Conservation (phyloP, 306 rosid genomes). For the Delonix regia region DNA sequence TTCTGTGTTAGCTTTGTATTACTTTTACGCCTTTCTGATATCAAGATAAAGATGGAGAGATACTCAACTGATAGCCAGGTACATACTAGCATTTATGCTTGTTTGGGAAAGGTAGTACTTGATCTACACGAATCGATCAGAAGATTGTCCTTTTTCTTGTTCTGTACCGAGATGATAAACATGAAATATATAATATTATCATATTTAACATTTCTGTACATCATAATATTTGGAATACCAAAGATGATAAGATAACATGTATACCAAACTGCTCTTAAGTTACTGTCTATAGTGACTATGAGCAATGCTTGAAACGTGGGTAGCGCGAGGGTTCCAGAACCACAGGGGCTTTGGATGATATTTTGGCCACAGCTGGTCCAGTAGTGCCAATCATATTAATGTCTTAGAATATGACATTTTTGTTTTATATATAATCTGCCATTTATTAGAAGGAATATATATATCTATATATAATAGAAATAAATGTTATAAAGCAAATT, state of each 20-base stretch:
- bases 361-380: conserved; percentile 39
- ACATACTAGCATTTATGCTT: background rate
- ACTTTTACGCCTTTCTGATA: background rate
- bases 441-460: background rate
- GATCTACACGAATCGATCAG: background rate
- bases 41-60: background rate
- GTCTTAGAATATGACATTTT: conserved; percentile 11
- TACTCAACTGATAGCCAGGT: background rate
- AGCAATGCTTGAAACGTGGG: background rate
- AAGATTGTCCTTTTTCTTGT: background rate
- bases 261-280: background rate
- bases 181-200: background rate
- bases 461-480: background rate
- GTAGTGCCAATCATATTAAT: conserved; percentile 41
- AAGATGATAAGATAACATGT: background rate
- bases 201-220: background rate
- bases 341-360: conserved; percentile 47
- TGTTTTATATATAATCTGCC: background rate
- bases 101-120: background rate
- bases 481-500: no score
- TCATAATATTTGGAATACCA: background rate
- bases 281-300: background rate
- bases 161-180: background rate
- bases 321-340: conserved; percentile 28
- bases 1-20: background rate